Evolutionary conservation across 2,329 filamentous ascomycete genomes (phyloP), one percentile per base, ranked within the genome.

Genomic region (Fusarium chuoi): DNA sequence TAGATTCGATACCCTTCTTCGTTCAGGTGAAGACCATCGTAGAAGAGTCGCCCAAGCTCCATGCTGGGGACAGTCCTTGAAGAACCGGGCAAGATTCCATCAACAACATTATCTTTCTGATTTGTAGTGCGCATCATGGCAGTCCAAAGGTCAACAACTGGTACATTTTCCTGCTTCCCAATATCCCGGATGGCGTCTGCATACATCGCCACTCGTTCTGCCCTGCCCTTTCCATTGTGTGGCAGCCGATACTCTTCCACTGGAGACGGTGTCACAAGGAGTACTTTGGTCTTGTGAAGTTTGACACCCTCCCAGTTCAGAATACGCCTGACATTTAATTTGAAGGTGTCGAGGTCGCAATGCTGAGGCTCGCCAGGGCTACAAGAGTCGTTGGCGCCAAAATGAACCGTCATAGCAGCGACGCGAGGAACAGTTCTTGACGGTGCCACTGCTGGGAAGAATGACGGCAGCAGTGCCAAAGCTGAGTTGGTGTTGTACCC

Each of bases 241-340:
- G 57, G 57, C 8, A 60, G 35, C 26, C 57, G 57, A 17, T 60
- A 52, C 35, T 60, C 57, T 52, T 60, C 57, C 6, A 60, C 57
- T 20, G 57, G 57, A 52, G 45, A 60, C 10, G 56, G 45, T 7
- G 45, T 41, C 7, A 60, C 44, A 22, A 60, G 45, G 17, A 60
- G 20, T 17, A 52, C 22, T 33, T 13, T 60, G 3, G 57, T 60
- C 22, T 13, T 6, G 13, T 60, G 57, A 14, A 60, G 36, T 18
- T 10, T 52, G 7, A 41, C 36, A 22, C 36, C 57, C 3, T 60
- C 57, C 44, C 57, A 60, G 9, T 41, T 20, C 7, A 60, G 2
- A 7, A 60, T 13, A 1, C 36, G 45, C 4, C 12, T 22, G 2
- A 60, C 24, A 6, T 60, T 60, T 5, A 17, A 12, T 22, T 33